Evolutionary conservation across 2,329 filamentous ascomycete species (phyloP).

Genomic region (Colletotrichum spaethianum): DNA sequence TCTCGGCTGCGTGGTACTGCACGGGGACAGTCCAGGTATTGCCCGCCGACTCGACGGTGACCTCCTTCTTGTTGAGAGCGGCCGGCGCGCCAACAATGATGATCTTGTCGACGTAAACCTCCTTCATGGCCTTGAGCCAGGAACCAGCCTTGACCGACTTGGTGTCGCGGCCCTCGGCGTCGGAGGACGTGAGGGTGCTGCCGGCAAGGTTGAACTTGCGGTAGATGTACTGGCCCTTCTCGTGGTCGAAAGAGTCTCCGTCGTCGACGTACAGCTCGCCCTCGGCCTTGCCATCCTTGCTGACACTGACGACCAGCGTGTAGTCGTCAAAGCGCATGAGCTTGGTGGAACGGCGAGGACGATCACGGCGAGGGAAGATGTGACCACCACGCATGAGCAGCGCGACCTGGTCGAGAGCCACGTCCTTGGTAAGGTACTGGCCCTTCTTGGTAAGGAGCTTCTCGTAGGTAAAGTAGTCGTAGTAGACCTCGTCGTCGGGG

Average conservation of each 20-base stretch:
- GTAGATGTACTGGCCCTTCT: constrained; percentile 90
- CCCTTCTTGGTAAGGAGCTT: constrained; percentile 79
- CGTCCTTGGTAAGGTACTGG: constrained; percentile 77
- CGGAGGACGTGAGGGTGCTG: constrained; percentile 76
- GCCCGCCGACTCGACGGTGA: constrained; percentile 67
- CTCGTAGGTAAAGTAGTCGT: constrained; percentile 93
- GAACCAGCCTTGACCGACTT: constrained; percentile 73
- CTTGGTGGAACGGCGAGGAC: constrained; percentile 85
- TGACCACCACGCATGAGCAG: constrained; percentile 94
- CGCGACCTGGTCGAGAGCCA: constrained; percentile 89
- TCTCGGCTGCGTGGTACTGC: constrained; percentile 68
- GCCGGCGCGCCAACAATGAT: constrained; percentile 85
- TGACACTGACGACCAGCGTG: constrained; percentile 86
- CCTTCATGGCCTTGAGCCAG: constrained; percentile 84
- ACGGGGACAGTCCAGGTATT: constrained; percentile 71
- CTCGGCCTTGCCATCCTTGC: constrained; percentile 72
- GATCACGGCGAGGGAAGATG: constrained; percentile 90
- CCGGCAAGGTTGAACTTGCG: constrained; percentile 79
- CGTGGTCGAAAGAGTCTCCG: constrained; percentile 91
- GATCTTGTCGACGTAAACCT: constrained; percentile 86
- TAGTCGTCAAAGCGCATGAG: constrained; percentile 97
- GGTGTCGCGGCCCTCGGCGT: constrained; percentile 69
- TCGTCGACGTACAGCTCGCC: constrained; percentile 94
- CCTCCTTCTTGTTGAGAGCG: constrained; percentile 76
- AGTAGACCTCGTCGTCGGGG: constrained; percentile 90